Evolutionary conservation across 768 basidiomycete species (phyloP), one percentile per base, ranked within the genome.

Genomic region (Tremella fuciformis): DNA sequence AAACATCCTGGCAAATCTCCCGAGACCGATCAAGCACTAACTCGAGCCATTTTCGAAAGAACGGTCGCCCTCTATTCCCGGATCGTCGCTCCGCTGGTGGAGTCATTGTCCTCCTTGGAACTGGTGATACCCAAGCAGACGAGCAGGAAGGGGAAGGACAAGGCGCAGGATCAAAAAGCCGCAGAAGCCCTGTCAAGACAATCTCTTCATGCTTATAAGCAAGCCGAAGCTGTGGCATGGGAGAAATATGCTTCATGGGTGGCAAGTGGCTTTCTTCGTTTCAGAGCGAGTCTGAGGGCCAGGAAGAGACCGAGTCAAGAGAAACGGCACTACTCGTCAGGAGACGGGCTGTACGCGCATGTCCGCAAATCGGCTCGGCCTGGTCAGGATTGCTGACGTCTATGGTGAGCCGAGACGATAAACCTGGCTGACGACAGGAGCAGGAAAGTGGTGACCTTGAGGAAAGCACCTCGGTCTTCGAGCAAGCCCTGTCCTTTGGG

Each of bases 181-280:
- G 41, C 18, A 38, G 24, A 50, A 59, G 22, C 48, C 52, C 1
- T 19, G 41, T 3, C 13, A 42, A 15, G 44, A 59, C 11, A 57
- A 18, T 38, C 59, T 9, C n/a, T 63, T 11, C 29, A 50, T 22
- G 57, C 63, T 6, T 66, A 67, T 59, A 69, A 71, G 54, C 61
- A 55, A 11, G 65, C 65, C 9, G 74, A 75, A 41, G 67, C 75
- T 6, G 44, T 21, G 1, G 53, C 70, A 0, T 76, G 75, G 75
- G 38, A 42, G 16, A 59, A 53, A 47, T 76, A 74, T 57, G 63
- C 51, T 4, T 25, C 39, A 8, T 73, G 64, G 63, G 50, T 65
- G 56, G 73, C 65, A 51, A 59, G 72, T 69, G 2, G 11, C 29
- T 11, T 34, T 11, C 29, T 34, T 11, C 29, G 11, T 34, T 4